Percentiles rank a stretch among this genome's conserved stretches.
Conservation (phyloP, 305 asterid species). For the Coffea humblotiana region DNA sequence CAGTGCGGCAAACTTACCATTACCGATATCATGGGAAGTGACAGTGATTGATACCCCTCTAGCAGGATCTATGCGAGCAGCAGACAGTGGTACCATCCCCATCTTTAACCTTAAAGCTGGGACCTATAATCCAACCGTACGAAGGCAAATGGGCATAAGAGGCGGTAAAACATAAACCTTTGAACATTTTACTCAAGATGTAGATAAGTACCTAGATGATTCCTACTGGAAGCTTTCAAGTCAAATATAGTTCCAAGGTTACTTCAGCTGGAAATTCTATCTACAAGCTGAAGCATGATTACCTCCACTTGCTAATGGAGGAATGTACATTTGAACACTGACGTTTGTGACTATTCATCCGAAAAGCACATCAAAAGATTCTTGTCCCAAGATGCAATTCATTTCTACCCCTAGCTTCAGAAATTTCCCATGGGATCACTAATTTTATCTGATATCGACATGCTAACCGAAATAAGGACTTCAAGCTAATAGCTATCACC, state of each 20-base stretch:
- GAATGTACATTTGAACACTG: neutral
- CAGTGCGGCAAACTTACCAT: conserved; percentile 14
- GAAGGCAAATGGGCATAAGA: neutral
- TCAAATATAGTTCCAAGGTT: neutral
- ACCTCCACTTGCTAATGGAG: neutral
- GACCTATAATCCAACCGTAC: neutral
- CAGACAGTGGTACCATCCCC: neutral
- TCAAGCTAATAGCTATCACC: neutral
- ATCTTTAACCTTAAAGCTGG: neutral
- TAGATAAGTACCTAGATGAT: neutral
- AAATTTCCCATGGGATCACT: neutral
- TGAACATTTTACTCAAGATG: neutral
- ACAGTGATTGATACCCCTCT: conserved; percentile 5
- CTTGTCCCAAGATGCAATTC: neutral
- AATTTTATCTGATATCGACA: neutral
- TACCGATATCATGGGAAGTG: conserved; percentile 1
- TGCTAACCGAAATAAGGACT: neutral
- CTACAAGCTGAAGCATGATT: neutral
- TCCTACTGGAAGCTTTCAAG: neutral
- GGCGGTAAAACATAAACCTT: neutral
- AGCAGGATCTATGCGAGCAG: neutral
- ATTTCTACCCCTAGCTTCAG: neutral
- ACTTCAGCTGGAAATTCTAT: neutral
- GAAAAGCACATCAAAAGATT: neutral
- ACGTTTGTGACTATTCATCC: neutral